Evolutionary conservation across 2,329 filamentous ascomycete species (phyloP), one percentile per base, ranked within the genome.

Genomic region (Fusarium coicis): DNA sequence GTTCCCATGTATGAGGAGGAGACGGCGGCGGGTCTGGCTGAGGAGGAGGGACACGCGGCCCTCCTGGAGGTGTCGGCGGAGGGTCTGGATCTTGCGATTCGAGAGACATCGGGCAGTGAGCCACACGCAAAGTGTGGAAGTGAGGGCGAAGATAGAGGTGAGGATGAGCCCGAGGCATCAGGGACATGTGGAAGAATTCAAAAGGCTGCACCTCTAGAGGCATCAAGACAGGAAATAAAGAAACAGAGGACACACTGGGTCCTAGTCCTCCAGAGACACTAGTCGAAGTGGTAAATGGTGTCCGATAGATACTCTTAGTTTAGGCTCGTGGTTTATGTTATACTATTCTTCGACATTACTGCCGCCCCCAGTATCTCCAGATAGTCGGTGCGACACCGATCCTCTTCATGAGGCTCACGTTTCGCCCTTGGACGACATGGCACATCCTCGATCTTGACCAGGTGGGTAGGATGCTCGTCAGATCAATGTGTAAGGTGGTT

Each of bases 51-150:
- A 76, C 73, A 55, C 78, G 77, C 43, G 78, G 77, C 30, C 78
- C 78, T 62, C 77, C 76, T 50, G 77, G 77, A 50, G 76, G 77
- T 42, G 76, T 78, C 40, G 76, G 77, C 23, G 74, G 77, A 73
- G 76, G 76, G 47, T 78, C 76, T 55, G 77, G 77, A 47, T 74
- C 68, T 52, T 67, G 68, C 11, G 59, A 28, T 40, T 70, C 57
- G 37, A 54, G 39, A 52, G 52, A 46, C 34, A 66, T 37, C 43
- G 58, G 56, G 28, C 40, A 52, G 36, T 47, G 69, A 56, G 53
- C 59, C 59, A 69, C 62, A 50, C 26, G 39, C 26, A 36, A 34
- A 52, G 56, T 49, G 28, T 65, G 15, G 28, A 30, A 32, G 34
- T 28, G 14, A 55, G 57, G 46, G 21, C 18, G 14, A 55, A 63